Conservation (phyloP, 176 grass and related monocot species). For the Ampelocalamus luodianensis region DNA sequence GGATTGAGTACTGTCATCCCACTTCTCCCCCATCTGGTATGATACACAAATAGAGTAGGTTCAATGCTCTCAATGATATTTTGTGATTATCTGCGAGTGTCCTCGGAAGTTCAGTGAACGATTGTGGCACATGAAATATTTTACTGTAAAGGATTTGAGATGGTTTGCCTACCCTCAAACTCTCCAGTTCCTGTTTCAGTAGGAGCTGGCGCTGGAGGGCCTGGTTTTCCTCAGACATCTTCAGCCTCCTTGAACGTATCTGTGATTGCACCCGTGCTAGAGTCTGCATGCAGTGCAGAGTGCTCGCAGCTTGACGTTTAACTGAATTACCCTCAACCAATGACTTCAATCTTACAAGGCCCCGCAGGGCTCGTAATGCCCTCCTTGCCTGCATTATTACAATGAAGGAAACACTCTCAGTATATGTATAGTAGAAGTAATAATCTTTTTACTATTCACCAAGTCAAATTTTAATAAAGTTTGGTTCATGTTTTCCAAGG, state of each 20-base stretch:
- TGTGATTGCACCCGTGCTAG: slow-evolving; percentile 88
- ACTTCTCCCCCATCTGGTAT: slow-evolving; percentile 86
- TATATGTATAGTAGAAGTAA: slow-evolving; percentile 7
- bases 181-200: slow-evolving; percentile 89
- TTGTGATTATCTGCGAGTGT: neutral
- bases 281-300: slow-evolving; percentile 93
- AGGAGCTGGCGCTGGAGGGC: slow-evolving; percentile 89
- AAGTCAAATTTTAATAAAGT: slow-evolving; percentile 15
- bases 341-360: slow-evolving; percentile 90
- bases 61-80: slow-evolving; percentile 9
- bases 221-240: slow-evolving; percentile 96
- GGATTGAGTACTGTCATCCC: slow-evolving; percentile 94
- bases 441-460: neutral
- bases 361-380: slow-evolving; percentile 79
- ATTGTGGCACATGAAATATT: slow-evolving; percentile 24
- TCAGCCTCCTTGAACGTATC: slow-evolving; percentile 78
- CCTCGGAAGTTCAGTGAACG: neutral
- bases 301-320: slow-evolving; percentile 91
- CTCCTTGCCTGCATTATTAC: slow-evolving; percentile 77
- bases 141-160: slow-evolving; percentile 36
- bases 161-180: slow-evolving; percentile 70
- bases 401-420: slow-evolving; percentile 8
- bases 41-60: slow-evolving; percentile 32
- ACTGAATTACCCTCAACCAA: slow-evolving; percentile 90
- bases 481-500: slow-evolving; percentile 9